Evolutionary conservation across 2,329 filamentous ascomycete genomes (phyloP).

Genomic region (Xylariales sp.): DNA sequence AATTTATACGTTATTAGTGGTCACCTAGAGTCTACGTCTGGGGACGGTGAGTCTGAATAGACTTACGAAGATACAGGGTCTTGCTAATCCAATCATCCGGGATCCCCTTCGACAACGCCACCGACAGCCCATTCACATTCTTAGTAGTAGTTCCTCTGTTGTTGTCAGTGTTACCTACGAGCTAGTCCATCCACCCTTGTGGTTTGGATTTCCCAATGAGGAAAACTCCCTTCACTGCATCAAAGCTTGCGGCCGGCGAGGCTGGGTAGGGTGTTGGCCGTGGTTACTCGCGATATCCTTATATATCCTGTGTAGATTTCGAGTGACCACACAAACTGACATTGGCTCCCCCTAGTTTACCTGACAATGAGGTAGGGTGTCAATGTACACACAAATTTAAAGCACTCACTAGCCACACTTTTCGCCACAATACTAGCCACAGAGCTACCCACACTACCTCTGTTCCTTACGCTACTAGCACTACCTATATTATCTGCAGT

Average conservation of each 20-base stretch:
- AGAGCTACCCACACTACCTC: no score
- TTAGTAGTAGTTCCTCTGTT: slow-evolving; percentile 24
- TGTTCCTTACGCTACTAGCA: no score
- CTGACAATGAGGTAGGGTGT: no score
- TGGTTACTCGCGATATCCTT: neutral
- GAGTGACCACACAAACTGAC: no score
- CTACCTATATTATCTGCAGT: no score
- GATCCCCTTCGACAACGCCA: neutral
- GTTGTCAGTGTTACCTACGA: slow-evolving; percentile 31
- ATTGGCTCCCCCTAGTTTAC: no score
- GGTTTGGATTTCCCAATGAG: slow-evolving; percentile 29
- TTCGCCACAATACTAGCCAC: no score
- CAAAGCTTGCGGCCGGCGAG: slow-evolving; percentile 24
- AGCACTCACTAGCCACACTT: no score
- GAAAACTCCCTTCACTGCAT: slow-evolving; percentile 35
- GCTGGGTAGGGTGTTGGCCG: slow-evolving; percentile 23
- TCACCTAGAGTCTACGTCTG: neutral
- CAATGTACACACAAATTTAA: no score
- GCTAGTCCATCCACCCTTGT: slow-evolving; percentile 9
- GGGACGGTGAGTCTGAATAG: neutral
- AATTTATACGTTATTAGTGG: neutral
- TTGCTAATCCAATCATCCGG: slow-evolving; percentile 27
- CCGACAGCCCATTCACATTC: slow-evolving; percentile 17
- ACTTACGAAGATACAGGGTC: slow-evolving; percentile 31
- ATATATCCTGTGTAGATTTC: no score